phyloP scores from a whole-genome alignment of 1,139 yeast species.

The Debaryomyces psychrophilus region DNA sequence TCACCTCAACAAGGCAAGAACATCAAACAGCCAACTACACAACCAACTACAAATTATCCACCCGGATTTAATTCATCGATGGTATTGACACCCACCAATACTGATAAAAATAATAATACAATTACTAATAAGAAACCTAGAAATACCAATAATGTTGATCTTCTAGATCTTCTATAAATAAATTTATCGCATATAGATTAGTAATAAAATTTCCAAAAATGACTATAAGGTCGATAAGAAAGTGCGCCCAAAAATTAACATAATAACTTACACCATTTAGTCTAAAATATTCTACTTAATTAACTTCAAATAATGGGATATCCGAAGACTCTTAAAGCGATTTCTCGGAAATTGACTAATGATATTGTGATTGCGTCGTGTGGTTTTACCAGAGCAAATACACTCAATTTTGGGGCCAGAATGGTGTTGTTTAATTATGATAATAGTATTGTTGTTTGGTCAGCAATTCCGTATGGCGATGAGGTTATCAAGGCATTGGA shows the following conservation, averaged over 20 bases:
- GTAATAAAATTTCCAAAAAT: not conserved
- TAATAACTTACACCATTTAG: not conserved
- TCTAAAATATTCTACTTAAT: not conserved
- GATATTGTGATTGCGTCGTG: constrained; percentile 53
- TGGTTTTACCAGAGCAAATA: constrained; percentile 44
- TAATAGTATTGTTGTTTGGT: constrained; percentile 53
- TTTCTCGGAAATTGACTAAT: constrained; percentile 48
- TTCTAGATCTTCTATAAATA: constrained; percentile 12
- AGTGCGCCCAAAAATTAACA: not conserved
- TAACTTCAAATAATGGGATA: constrained; percentile 20
- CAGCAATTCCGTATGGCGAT: constrained; percentile 62
- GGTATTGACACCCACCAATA: constrained; percentile 23
- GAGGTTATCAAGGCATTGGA: constrained; percentile 43
- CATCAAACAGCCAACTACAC: not conserved
- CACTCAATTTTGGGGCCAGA: constrained; percentile 61
- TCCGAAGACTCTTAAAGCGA: constrained; percentile 40
- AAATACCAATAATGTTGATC: constrained; percentile 3
- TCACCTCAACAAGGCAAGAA: not conserved
- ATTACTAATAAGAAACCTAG: not conserved
- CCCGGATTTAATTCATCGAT: constrained; percentile 34
- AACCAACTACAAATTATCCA: constrained; percentile 22
- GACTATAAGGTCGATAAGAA: not conserved
- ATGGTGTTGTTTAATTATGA: constrained; percentile 52
- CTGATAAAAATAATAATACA: constrained; percentile 6
- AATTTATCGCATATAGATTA: not conserved